These are phyloP conservation scores for Amyloporia xantha DNA, from an alignment of 768 basidiomycete species.

Conservation along the genomic window DNA sequence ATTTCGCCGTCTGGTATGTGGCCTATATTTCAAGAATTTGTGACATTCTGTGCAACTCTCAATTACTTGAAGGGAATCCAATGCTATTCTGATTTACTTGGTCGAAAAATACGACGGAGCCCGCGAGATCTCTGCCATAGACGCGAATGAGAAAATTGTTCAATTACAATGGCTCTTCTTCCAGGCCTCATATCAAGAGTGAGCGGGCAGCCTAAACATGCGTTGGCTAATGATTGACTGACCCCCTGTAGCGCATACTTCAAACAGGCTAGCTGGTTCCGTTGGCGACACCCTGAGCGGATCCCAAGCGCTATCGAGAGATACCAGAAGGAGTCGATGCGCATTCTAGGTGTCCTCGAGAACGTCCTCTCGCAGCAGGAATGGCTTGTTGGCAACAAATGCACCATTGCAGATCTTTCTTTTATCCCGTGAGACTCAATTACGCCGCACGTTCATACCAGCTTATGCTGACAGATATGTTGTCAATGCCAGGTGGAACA, in stretches of 20 bases:
- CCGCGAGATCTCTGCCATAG: slow-evolving; percentile 18
- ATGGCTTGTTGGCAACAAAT: slow-evolving; percentile 13
- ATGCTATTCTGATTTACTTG: slow-evolving; percentile 34
- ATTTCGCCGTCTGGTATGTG: slow-evolving; percentile 45
- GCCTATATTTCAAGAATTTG: too few relatives aligned
- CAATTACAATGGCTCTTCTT: slow-evolving; percentile 35
- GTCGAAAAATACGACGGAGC: slow-evolving; percentile 35
- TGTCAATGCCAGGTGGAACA: slow-evolving; percentile 14
- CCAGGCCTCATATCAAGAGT: slow-evolving; percentile 17
- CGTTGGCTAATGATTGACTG: not conserved
- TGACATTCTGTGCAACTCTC: too few relatives aligned
- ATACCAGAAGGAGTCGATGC: slow-evolving; percentile 18
- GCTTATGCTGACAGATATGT: not conserved
- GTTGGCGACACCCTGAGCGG: slow-evolving; percentile 8
- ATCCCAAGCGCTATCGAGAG: slow-evolving; percentile 14
- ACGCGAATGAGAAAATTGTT: slow-evolving; percentile 5
- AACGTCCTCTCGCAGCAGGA: slow-evolving; percentile 14
- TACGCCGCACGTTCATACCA: too few relatives aligned
- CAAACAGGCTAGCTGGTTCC: slow-evolving; percentile 13
- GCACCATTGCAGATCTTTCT: slow-evolving; percentile 13
- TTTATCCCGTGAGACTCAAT: slow-evolving; percentile 10
- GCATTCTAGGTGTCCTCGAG: slow-evolving; percentile 19
- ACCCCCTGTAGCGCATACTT: slow-evolving; percentile 11
- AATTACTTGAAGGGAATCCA: slow-evolving; percentile 17
- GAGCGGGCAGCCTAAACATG: not conserved